Evolutionary conservation across 2,329 filamentous ascomycete species (phyloP), one percentile per base, ranked within the genome.

Genomic region (Fusarium sp.): DNA sequence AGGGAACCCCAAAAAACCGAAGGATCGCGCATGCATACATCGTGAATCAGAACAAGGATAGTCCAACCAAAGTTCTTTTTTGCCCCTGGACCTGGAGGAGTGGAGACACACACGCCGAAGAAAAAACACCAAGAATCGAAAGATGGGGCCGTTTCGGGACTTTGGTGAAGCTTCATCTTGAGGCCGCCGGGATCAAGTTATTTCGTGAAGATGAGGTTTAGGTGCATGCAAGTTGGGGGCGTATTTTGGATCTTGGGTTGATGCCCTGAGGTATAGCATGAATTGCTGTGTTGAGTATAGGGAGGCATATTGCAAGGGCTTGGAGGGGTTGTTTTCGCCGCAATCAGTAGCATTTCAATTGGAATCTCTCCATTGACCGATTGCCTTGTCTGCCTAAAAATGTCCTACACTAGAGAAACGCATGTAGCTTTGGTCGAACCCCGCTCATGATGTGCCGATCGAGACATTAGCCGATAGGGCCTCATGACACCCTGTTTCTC

Each of bases 91-190:
- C 32, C 24, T 55, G 32, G 63, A 36, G 57, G 71, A 22, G 63
- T 63, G 45, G 54, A 18, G 38, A 28, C 47, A n/a, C 28, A 50
- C 24, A 17, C 39, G 8, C 45, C 13, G 20, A 15, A 3, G 14
- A 12, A n/a, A 73, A 74, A 73, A 74, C 67, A 74, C 71, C 66
- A 73, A 12, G 62, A 32, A 51, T 72, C 39, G 66, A 61, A 63
- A 68, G 53, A 73, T 72, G 66, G 57, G 61, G 28, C 42, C 35
- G 54, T 47, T 60, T 71, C 44, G 63, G 71, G 71, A 74, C 71
- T 74, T 74, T 74, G 67, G 71, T 64, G 54, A 47, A 68, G 50
- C 71, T 74, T 74, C 67, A 74, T 42, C 28, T 41, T 36, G 26
- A 62, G 18, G 15, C 36, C 26, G 18, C 35, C 35, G 22, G 28